phyloP scores from a whole-genome alignment of 768 basidiomycete genomes.

The Suillus fuscotomentosus region DNA sequence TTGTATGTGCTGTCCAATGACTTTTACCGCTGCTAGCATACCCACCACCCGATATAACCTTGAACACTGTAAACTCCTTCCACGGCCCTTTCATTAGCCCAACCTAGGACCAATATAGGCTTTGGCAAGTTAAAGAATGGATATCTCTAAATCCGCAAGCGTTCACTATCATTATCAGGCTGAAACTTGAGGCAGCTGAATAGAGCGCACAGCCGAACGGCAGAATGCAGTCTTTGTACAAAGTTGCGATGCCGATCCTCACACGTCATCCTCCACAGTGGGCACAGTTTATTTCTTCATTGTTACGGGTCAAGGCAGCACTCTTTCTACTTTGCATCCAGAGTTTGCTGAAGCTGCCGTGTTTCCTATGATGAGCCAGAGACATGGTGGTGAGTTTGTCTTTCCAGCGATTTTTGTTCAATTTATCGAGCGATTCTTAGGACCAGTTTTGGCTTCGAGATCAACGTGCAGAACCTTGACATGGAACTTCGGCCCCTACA shows the following conservation, averaged over 20 bases:
- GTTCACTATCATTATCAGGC: not conserved
- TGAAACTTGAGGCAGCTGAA: not conserved
- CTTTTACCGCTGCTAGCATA: constrained; percentile 31
- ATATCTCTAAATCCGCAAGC: not conserved
- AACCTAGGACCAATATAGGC: not conserved
- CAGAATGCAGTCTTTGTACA: not conserved
- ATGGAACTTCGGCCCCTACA: constrained; percentile 47
- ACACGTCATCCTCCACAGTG: not conserved
- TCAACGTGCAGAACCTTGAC: constrained; percentile 42
- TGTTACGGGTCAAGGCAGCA: not conserved
- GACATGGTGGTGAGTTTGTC: constrained; percentile 50
- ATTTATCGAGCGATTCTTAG: constrained; percentile 23
- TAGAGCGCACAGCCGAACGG: not conserved
- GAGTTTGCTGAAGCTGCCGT: not conserved
- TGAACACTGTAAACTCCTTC: constrained; percentile 14
- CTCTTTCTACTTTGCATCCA: not conserved
- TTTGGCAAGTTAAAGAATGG: not conserved
- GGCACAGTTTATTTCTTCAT: not conserved
- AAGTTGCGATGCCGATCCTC: not conserved
- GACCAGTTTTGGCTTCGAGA: constrained; percentile 55
- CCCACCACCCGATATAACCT: constrained; percentile 10
- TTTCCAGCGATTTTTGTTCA: not conserved
- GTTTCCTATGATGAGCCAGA: constrained; percentile 39
- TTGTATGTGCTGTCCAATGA: constrained; percentile 44
- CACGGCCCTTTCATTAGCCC: not conserved